phyloP scores from a whole-genome alignment of 2,329 filamentous ascomycete species.

The Claviceps sp. region DNA sequence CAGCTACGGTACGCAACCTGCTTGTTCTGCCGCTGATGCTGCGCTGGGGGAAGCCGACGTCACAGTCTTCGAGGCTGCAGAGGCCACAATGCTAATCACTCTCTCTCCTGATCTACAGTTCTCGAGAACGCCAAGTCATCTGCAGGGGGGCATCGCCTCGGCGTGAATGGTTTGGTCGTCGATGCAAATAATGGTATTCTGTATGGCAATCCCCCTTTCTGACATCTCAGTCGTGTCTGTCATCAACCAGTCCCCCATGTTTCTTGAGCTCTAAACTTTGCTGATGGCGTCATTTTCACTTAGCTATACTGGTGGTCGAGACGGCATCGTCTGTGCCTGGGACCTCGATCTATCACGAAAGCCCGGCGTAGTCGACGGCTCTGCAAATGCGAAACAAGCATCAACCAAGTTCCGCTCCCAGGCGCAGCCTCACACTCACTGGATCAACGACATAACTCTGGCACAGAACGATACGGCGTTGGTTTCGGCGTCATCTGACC shows the following conservation, averaged over 20 bases:
- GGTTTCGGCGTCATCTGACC: constrained; percentile 85
- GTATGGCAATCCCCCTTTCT: constrained; percentile 37
- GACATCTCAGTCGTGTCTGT: neutral
- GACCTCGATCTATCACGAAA: constrained; percentile 42
- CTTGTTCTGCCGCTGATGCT: neutral
- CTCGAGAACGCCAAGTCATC: constrained; percentile 46
- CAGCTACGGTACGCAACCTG: constrained; percentile 44
- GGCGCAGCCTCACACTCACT: constrained; percentile 74
- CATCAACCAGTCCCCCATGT: neutral
- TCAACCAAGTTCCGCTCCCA: constrained; percentile 47
- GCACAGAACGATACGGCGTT: constrained; percentile 66
- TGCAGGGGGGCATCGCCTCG: constrained; percentile 73
- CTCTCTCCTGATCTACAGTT: constrained; percentile 24
- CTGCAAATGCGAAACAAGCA: constrained; percentile 18
- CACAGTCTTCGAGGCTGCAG: too few species aligned
- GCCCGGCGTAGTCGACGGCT: constrained; percentile 15
- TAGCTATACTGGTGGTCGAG: constrained; percentile 90
- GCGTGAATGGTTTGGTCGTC: constrained; percentile 87
- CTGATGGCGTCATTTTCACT: neutral
- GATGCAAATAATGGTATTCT: constrained; percentile 73
- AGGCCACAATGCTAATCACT: neutral
- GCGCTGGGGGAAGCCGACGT: neutral
- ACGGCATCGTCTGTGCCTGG: constrained; percentile 94
- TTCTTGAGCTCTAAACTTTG: neutral
- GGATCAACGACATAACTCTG: constrained; percentile 86